Percentiles rank a stretch among this genome's conserved stretches.
Evolutionary conservation across 164 flowering plant species (phyloP).

Genomic region (Amborella trichopoda): DNA sequence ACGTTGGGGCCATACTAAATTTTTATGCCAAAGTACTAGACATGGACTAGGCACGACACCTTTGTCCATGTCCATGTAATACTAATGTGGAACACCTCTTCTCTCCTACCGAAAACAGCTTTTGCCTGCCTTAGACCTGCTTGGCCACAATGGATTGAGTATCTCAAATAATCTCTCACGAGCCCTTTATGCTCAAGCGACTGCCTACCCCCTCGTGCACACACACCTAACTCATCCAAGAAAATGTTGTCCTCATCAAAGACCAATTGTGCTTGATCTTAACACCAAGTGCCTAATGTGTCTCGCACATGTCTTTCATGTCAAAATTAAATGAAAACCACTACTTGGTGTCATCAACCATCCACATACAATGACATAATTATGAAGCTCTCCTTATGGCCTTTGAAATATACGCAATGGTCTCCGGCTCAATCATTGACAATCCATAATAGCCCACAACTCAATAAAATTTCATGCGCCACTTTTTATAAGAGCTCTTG

Average conservation of each 20-base stretch:
- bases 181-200: too few relatives aligned
- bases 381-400: neutral
- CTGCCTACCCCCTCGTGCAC: too few relatives aligned
- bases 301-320: neutral
- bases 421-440: neutral
- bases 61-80: too few relatives aligned
- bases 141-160: too few relatives aligned
- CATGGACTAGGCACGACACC: too few relatives aligned
- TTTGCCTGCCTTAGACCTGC: too few relatives aligned
- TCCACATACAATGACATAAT: neutral
- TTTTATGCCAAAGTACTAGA: too few relatives aligned
- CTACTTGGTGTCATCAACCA: neutral
- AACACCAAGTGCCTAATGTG: neutral
- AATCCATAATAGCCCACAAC: neutral
- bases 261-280: neutral
- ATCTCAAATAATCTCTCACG: too few relatives aligned
- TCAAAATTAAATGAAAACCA: neutral
- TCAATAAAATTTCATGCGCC: neutral
- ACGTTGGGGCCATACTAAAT: too few relatives aligned
- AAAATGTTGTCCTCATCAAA: neutral
- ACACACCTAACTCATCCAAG: too few relatives aligned
- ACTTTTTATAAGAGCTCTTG: neutral
- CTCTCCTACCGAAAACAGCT: too few relatives aligned
- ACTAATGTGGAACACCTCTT: too few relatives aligned
- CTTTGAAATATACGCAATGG: neutral